Conservation (phyloP, 495 filamentous ascomycete genomes). For the Talaromyces stipitatus region DNA sequence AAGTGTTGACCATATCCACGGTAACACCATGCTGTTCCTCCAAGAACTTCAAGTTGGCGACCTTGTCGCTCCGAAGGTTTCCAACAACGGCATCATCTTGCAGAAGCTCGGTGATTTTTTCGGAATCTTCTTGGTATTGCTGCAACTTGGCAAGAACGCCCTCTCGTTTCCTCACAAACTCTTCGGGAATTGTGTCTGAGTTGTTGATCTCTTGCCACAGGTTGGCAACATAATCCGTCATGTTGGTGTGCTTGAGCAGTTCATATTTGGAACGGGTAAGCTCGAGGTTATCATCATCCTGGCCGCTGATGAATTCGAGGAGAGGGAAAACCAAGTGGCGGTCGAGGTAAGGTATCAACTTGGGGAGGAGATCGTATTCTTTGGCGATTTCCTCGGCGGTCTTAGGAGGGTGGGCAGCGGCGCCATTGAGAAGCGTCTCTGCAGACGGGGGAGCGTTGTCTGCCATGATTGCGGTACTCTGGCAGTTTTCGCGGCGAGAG, state of each 20-base stretch:
- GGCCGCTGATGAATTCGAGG: slow-evolving; percentile 67
- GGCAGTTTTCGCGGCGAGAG: slow-evolving; percentile 10
- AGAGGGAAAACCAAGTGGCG: slow-evolving; percentile 92
- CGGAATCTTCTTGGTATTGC: slow-evolving; percentile 73
- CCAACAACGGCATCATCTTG: slow-evolving; percentile 79
- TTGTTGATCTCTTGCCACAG: slow-evolving; percentile 81
- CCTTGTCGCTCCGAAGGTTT: slow-evolving; percentile 89
- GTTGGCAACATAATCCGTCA: slow-evolving; percentile 92
- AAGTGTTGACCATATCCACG: slow-evolving; percentile 84
- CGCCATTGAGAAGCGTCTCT: slow-evolving; percentile 48
- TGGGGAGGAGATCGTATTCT: slow-evolving; percentile 77
- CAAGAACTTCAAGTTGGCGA: slow-evolving; percentile 90
- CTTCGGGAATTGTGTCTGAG: slow-evolving; percentile 66
- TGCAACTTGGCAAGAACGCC: slow-evolving; percentile 77
- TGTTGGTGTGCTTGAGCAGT: slow-evolving; percentile 91
- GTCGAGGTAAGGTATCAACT: slow-evolving; percentile 87
- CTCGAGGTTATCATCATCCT: slow-evolving; percentile 55
- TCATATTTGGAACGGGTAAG: slow-evolving; percentile 80
- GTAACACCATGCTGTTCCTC: slow-evolving; percentile 93
- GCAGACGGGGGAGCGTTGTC: slow-evolving; percentile 50
- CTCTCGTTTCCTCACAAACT: slow-evolving; percentile 81
- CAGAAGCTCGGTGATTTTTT: slow-evolving; percentile 76
- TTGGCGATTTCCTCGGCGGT: slow-evolving; percentile 49
- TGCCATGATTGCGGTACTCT: slow-evolving; percentile 48
- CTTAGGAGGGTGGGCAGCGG: slow-evolving; percentile 34